phyloP scores from a whole-genome alignment of 2,329 filamentous ascomycete species.

The Fusarium guadeloupense region DNA sequence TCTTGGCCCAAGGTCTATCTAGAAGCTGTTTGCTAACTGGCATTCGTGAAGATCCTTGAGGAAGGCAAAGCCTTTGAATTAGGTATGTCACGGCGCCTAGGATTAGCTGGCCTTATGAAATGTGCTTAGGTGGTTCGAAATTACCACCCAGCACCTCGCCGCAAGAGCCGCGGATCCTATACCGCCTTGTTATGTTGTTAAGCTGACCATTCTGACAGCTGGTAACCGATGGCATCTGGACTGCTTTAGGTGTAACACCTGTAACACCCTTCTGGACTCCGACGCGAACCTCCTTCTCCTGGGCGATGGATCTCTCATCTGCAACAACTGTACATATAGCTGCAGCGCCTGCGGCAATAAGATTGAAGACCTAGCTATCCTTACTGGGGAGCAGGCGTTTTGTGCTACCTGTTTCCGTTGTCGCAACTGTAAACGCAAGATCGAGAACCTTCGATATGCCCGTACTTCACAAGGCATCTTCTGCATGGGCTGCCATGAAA shows the following conservation, averaged over 20 bases:
- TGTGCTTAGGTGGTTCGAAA: background rate
- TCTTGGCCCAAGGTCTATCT: background rate
- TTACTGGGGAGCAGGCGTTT: constrained; percentile 97
- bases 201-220: constrained; percentile 63
- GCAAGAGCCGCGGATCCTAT: constrained; percentile 18
- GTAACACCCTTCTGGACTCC: constrained; percentile 93
- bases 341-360: constrained; percentile 97
- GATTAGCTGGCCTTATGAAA: background rate
- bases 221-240: constrained; percentile 98
- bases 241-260: constrained; percentile 98
- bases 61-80: constrained; percentile 99
- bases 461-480: constrained; percentile 98
- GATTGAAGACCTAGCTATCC: constrained; percentile 96
- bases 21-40: constrained; percentile 27
- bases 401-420: constrained; percentile 97
- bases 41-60: constrained; percentile 79
- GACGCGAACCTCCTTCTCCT: constrained; percentile 97
- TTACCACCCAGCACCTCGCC: constrained; percentile 12
- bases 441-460: constrained; percentile 97
- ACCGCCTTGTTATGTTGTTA: constrained; percentile 15
- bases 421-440: constrained; percentile 98
- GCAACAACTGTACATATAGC: constrained; percentile 99
- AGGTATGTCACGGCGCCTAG: constrained; percentile 65
- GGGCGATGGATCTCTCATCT: constrained; percentile 96
- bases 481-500: constrained; percentile 99